Evolutionary conservation across 1,284 basidiomycete species (phyloP), one percentile per base, ranked within the genome.

Genomic region (Cryptococcus floricola): DNA sequence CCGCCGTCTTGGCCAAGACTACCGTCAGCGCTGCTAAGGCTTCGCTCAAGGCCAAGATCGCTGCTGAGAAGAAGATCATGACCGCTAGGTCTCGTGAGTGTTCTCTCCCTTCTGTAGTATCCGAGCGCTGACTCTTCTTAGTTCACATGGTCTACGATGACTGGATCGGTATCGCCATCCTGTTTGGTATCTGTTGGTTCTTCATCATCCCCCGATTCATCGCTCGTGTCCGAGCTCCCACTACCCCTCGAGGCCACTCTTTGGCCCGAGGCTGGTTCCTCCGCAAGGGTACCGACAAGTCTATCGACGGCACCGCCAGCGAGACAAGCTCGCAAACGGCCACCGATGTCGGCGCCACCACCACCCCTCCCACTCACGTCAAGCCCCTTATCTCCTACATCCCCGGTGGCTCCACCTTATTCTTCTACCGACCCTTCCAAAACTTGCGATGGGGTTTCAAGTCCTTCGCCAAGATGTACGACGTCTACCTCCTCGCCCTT

Each of bases 281-380:
- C 7, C 13, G 34, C 18, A 41, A 18, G 5, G 54, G 54, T 12
- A 7, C 34, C 16, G 31, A 52, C 13, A 52, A 50, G 25, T 42
- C 58, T 13, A 25, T 51, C 27, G 50, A 48, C 23, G 28, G 43
- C 39, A 51, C 50, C 8, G 53, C 48, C 16, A 46, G 46, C 23
- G 51, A 53, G 34, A 42, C 43, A 13, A 46, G 37, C 42, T 48
- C 46, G n/a, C 53, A 52, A 25, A 19, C 57, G 10, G 8, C 23
- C 18, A 39, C 42, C 45, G 50, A 25, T 44, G 25, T 14, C 8
- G 18, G 19, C 14, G 7, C 14, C n/a, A 45, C 48, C 34, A 38
- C 51, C 47, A 37, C 58, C 8, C 73, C 75, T 1, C 73, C 74
- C 0, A 66, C 69, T 0, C 70, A 75, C 53, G 55, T 71, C 39